Evolutionary conservation across 2,329 filamentous ascomycete species (phyloP).

Genomic region (Cercospora canescens): DNA sequence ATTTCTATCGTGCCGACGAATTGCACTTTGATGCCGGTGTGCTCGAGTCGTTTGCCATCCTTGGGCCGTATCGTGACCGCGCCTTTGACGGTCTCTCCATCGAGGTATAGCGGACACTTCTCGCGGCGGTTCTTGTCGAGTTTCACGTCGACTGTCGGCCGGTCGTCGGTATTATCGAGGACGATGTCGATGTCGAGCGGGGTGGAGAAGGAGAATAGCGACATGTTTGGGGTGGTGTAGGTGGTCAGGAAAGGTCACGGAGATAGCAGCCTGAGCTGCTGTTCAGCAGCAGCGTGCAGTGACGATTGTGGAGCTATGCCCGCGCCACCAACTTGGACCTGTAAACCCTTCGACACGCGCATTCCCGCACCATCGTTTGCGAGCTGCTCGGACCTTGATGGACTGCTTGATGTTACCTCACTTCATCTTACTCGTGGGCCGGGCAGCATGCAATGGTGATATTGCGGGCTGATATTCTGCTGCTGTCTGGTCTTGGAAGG

Average conservation of each 20-base stretch:
- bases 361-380: neutral
- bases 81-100: slow-evolving; percentile 97
- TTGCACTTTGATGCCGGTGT: slow-evolving; percentile 98
- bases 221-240: slow-evolving; percentile 59
- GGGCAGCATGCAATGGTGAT: neutral
- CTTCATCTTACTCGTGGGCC: neutral
- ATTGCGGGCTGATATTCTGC: neutral
- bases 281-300: neutral
- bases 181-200: slow-evolving; percentile 99
- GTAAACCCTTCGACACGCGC: neutral
- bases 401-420: slow-evolving; percentile 7
- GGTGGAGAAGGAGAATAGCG: slow-evolving; percentile 91
- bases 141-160: slow-evolving; percentile 95
- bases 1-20: slow-evolving; percentile 99
- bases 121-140: slow-evolving; percentile 97
- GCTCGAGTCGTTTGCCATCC: slow-evolving; percentile 95
- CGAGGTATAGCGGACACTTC: slow-evolving; percentile 95
- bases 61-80: slow-evolving; percentile 93
- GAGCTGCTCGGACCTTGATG: slow-evolving; percentile 2
- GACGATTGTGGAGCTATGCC: neutral
- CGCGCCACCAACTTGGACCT: neutral
- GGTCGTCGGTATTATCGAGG: slow-evolving; percentile 90
- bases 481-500: neutral
- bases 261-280: neutral
- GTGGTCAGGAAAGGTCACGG: neutral